Evolutionary conservation across 1,284 basidiomycete genomes (phyloP).

Genomic region (Irpex sp.): DNA sequence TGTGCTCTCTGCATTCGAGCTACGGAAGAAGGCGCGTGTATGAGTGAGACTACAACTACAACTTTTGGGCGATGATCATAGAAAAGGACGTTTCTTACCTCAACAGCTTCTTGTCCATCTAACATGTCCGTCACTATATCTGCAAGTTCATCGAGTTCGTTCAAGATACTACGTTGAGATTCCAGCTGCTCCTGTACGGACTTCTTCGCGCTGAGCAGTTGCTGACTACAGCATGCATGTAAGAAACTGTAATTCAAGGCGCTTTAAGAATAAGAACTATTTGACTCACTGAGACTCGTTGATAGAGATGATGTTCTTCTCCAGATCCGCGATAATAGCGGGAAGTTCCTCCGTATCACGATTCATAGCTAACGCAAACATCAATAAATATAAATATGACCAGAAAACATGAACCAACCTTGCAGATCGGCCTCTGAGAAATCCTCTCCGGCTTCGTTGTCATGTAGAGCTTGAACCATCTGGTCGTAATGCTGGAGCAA

Average conservation of each 20-base stretch:
- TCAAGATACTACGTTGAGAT: constrained; percentile 45
- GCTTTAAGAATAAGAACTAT: not conserved
- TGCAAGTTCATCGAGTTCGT: constrained; percentile 69
- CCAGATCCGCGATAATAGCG: constrained; percentile 66
- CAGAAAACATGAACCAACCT: constrained; percentile 35
- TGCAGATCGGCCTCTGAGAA: constrained; percentile 67
- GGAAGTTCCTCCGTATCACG: constrained; percentile 74
- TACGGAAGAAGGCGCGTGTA: constrained; percentile 27
- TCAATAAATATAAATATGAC: not conserved
- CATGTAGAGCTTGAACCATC: constrained; percentile 62
- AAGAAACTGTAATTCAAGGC: not conserved
- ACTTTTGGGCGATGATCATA: not conserved
- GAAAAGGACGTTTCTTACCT: constrained; percentile 37
- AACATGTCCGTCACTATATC: constrained; percentile 78
- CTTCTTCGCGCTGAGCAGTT: constrained; percentile 42
- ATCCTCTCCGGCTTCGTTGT: constrained; percentile 60
- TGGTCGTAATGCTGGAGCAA: constrained; percentile 71
- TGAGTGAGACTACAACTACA: not conserved
- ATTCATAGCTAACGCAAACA: constrained; percentile 55
- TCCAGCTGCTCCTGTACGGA: constrained; percentile 43
- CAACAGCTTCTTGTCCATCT: constrained; percentile 57
- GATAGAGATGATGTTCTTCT: constrained; percentile 50
- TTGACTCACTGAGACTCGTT: constrained; percentile 52
- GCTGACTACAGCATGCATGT: constrained; percentile 36
- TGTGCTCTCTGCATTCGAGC: constrained; percentile 45